A percentile compares a stretch with the other conserved stretches of the same genome.
Evolutionary conservation across 306 rosid species (phyloP).

Genomic region (Mimosa pudica): DNA sequence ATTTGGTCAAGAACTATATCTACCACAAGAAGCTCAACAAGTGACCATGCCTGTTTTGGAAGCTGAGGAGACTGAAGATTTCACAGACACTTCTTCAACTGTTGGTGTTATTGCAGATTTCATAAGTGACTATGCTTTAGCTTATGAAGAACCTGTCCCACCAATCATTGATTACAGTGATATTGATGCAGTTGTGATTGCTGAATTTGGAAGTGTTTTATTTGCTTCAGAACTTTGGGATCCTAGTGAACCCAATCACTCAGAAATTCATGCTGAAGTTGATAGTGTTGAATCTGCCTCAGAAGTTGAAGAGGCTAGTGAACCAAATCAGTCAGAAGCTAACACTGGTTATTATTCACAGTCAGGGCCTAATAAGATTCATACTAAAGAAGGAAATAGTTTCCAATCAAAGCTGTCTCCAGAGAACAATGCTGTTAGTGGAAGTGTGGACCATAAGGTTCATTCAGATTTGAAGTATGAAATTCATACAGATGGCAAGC

Average conservation of each 20-base stretch:
- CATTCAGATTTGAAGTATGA: constrained; percentile 23
- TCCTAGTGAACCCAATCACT: not conserved
- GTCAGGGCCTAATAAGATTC: constrained; percentile 26
- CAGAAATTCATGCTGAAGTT: constrained; percentile 30
- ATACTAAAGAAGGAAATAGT: not conserved
- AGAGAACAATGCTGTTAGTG: constrained; percentile 3
- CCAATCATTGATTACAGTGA: not conserved
- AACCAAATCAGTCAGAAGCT: not conserved
- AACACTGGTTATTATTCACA: not conserved
- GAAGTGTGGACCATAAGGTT: constrained; percentile 22
- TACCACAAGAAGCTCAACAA: constrained; percentile 19
- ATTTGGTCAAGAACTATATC: constrained; percentile 34
- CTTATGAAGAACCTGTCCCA: constrained; percentile 23
- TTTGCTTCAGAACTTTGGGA: not conserved
- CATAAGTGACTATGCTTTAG: not conserved
- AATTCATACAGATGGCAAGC: not conserved
- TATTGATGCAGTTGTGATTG: not conserved
- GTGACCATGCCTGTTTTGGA: constrained; percentile 4
- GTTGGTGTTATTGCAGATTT: constrained; percentile 9
- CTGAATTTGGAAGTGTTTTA: constrained; percentile 28
- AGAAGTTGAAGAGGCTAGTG: not conserved
- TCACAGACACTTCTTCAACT: not conserved
- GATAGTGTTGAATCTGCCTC: constrained; percentile 20
- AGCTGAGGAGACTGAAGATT: constrained; percentile 20
- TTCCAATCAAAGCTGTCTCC: constrained; percentile 10